Evolutionary conservation across 352 stramenopile species (phyloP).

Genomic region (Phytophthora citricola): DNA sequence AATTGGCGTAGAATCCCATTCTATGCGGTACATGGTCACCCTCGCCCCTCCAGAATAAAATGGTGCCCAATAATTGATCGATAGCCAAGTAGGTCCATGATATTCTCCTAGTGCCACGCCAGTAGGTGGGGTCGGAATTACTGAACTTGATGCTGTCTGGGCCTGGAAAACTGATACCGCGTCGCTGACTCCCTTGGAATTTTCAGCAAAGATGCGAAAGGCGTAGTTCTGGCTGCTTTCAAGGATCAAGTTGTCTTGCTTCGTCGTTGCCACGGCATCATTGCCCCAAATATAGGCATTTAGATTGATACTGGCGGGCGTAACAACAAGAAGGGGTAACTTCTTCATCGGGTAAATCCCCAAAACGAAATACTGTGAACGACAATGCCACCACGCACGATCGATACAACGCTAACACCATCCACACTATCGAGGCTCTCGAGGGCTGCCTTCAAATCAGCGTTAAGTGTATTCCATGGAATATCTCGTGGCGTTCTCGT

Average conservation of each 20-base stretch:
- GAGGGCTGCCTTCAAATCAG: conserved; percentile 47
- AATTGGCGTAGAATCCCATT: conserved; percentile 88
- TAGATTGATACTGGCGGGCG: conserved; percentile 22
- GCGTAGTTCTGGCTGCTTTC: conserved; percentile 56
- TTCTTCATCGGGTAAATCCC: conserved; percentile 69
- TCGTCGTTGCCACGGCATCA: conserved; percentile 55
- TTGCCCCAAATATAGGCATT: conserved; percentile 54
- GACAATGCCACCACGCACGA: conserved; percentile 55
- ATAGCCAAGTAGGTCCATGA: conserved; percentile 76
- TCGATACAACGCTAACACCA: conserved; percentile 61
- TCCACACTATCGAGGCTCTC: conserved; percentile 63
- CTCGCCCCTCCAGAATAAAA: conserved; percentile 88
- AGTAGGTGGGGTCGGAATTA: conserved; percentile 76
- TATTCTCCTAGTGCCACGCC: conserved; percentile 82
- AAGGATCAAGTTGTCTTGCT: conserved; percentile 61
- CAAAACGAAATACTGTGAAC: conserved; percentile 90
- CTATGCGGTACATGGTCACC: conserved; percentile 93
- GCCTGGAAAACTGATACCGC: conserved; percentile 40
- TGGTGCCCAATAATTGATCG: conserved; percentile 83
- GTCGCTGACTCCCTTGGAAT: conserved; percentile 64
- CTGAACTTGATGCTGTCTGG: conserved; percentile 59
- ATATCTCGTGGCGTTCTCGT: conserved; percentile 31
- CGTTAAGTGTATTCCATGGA: conserved; percentile 41
- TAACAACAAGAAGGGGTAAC: conserved; percentile 49
- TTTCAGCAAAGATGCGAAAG: conserved; percentile 71